Evolutionary conservation across 164 flowering plant genomes (phyloP), one percentile per base, ranked within the genome.

Genomic region (Piper betle): DNA sequence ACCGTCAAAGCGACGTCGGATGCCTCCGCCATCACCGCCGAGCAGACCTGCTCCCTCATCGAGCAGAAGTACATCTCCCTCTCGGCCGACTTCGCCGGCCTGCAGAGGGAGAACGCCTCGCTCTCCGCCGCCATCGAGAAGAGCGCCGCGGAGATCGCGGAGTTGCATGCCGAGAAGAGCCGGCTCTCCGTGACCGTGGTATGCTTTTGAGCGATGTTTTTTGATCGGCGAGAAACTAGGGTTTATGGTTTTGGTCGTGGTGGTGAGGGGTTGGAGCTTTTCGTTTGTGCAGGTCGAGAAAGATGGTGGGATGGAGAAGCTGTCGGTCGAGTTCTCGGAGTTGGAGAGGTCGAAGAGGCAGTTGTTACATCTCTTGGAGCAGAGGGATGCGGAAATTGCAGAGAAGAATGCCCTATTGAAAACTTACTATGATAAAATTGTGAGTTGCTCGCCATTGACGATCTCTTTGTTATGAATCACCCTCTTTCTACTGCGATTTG

Each of bases 61-160:
- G 99, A 93, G 67, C 95, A 90, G 75, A 88, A 88, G 71, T 88
- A 72, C 65, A 64, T 90, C 25, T 82, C 97, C 0, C 92, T 93
- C 46, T 71, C 84, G 16, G 68, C 79, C 16, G 93, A 88, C 5
- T 84, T 69, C 73, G 62, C 81, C 12, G 57, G 69, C 8, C 81
- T 90, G n/a, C 80, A 88, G 66, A 69, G 87, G 0, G 76, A 80
- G 19, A 64, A 75, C 55, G 68, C 81, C 0, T 82, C 80, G 16
- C 85, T 85, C 48, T 73, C 72, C 20, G 61, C 82, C 39, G 52
- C 78, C 0, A 78, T 88, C 56, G 82, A 88, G 1, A 70, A 79
- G 4, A 76, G 74, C n/a, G 53, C 71, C 55, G 65, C 84, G 2
- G 95, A 88, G 54, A 76, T 90, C 42, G 91, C 85, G 0, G 65